Conservation (phyloP, 106 monocot species). For the Phalaenopsis aphrodite region DNA sequence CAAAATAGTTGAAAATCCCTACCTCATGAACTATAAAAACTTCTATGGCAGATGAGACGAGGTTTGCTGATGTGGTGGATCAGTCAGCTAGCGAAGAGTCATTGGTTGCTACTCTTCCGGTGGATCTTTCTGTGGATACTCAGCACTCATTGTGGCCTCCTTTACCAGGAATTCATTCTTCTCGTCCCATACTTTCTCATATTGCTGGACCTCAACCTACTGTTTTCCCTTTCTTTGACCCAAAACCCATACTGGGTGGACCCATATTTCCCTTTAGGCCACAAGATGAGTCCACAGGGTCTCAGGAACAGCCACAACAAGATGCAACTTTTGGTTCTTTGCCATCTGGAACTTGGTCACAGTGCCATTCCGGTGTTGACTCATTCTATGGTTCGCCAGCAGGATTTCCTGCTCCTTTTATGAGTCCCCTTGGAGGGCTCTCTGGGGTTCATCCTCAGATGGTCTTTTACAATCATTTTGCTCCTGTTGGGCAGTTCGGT, state of each 20-base stretch:
- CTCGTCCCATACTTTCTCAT: constrained; percentile 60
- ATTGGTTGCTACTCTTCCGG: constrained; percentile 72
- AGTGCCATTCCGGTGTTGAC: constrained; percentile 57
- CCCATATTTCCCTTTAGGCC: constrained; percentile 64
- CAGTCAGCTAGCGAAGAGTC: constrained; percentile 66
- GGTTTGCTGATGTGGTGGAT: constrained; percentile 17
- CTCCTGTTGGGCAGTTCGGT: constrained; percentile 80
- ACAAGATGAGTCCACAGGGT: constrained; percentile 52
- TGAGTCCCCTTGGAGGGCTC: constrained; percentile 66
- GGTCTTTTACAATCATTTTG: constrained; percentile 97
- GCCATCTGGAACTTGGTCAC: constrained; percentile 62
- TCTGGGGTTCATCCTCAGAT: constrained; percentile 89
- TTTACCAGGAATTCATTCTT: constrained; percentile 57
- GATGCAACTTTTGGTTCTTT: constrained; percentile 38
- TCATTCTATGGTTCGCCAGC: constrained; percentile 76
- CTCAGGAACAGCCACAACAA: constrained; percentile 61
- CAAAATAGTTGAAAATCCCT: not conserved
- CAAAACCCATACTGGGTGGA: constrained; percentile 70
- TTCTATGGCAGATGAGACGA: constrained; percentile 26
- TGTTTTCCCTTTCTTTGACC: constrained; percentile 79
- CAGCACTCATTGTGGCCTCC: constrained; percentile 71
- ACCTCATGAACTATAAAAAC: not conserved
- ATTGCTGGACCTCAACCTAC: constrained; percentile 55
- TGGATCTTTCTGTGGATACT: constrained; percentile 91
- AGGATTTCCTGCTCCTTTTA: constrained; percentile 74